phyloP scores from a whole-genome alignment of 768 basidiomycete genomes.

The Lactarius akahatsu region DNA sequence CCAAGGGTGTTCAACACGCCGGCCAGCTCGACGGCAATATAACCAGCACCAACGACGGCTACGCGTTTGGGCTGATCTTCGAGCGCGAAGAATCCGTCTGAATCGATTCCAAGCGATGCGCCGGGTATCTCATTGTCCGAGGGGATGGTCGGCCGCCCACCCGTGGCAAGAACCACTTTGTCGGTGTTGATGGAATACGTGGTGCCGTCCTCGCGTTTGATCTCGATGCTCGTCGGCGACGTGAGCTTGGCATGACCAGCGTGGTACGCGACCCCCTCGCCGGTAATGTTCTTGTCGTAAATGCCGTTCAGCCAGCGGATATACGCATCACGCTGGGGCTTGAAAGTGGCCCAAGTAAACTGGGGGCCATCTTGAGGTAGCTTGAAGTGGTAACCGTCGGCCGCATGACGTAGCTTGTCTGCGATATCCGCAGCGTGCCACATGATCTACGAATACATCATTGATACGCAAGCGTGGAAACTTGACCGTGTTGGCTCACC shows the following conservation, averaged over 20 bases:
- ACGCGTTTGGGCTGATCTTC: slow-evolving; percentile 89
- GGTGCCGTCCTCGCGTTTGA: slow-evolving; percentile 63
- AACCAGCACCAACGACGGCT: slow-evolving; percentile 94
- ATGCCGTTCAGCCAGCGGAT: slow-evolving; percentile 86
- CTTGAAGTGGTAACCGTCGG: slow-evolving; percentile 65
- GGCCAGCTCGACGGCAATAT: slow-evolving; percentile 96
- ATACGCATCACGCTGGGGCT: slow-evolving; percentile 93
- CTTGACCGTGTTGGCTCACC: slow-evolving; percentile 40
- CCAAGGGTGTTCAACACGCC: slow-evolving; percentile 92
- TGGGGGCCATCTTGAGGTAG: slow-evolving; percentile 44
- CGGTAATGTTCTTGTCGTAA: slow-evolving; percentile 85
- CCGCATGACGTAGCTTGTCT: slow-evolving; percentile 78
- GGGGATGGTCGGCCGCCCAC: slow-evolving; percentile 81
- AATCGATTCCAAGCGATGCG: slow-evolving; percentile 85
- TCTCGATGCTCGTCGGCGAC: slow-evolving; percentile 67
- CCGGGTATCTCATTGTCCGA: slow-evolving; percentile 81
- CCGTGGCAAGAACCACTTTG: slow-evolving; percentile 80
- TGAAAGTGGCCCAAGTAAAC: slow-evolving; percentile 91
- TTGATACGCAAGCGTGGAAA: neutral
- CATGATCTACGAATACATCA: slow-evolving; percentile 67
- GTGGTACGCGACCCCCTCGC: slow-evolving; percentile 87
- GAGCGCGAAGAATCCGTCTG: slow-evolving; percentile 95
- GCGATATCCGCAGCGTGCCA: slow-evolving; percentile 93
- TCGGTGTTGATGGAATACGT: slow-evolving; percentile 75
- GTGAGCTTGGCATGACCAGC: slow-evolving; percentile 72